phyloP scores from a whole-genome alignment of 2,329 filamentous ascomycete genomes.

The Fusarium piperis region DNA sequence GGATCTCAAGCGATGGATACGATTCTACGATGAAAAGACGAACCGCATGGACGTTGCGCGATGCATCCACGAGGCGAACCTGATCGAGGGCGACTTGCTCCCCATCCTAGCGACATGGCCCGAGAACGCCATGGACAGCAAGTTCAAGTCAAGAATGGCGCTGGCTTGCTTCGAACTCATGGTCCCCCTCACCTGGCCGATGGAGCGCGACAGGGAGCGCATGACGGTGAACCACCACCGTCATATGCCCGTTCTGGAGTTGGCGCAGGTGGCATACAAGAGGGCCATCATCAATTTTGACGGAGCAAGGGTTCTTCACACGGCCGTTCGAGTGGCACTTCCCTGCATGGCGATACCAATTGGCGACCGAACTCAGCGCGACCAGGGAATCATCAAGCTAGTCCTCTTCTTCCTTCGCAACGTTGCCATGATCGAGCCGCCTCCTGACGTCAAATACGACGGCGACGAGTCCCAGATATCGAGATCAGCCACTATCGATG shows the following conservation, averaged over 20 bases:
- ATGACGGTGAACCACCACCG: constrained; percentile 94
- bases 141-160: constrained; percentile 80
- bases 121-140: constrained; percentile 76
- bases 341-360: constrained; percentile 85
- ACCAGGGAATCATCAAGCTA: constrained; percentile 93
- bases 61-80: constrained; percentile 89
- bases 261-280: constrained; percentile 91
- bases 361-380: constrained; percentile 78
- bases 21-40: constrained; percentile 90
- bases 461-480: constrained; percentile 92
- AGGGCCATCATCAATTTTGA: constrained; percentile 86
- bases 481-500: constrained; percentile 85
- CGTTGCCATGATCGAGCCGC: constrained; percentile 82
- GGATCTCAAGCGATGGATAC: constrained; percentile 95
- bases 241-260: constrained; percentile 87
- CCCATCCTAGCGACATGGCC: constrained; percentile 89
- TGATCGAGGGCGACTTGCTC: constrained; percentile 89
- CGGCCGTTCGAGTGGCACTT: constrained; percentile 81
- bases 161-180: constrained; percentile 90
- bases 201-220: constrained; percentile 79
- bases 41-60: constrained; percentile 95
- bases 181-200: constrained; percentile 92
- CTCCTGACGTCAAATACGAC: constrained; percentile 77
- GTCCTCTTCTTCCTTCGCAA: constrained; percentile 91
- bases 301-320: constrained; percentile 78